A percentile compares a stretch with the other conserved stretches of the same genome.
Conservation (phyloP, 192 early-diverging fungal species). For the Entomortierella lignicola region DNA sequence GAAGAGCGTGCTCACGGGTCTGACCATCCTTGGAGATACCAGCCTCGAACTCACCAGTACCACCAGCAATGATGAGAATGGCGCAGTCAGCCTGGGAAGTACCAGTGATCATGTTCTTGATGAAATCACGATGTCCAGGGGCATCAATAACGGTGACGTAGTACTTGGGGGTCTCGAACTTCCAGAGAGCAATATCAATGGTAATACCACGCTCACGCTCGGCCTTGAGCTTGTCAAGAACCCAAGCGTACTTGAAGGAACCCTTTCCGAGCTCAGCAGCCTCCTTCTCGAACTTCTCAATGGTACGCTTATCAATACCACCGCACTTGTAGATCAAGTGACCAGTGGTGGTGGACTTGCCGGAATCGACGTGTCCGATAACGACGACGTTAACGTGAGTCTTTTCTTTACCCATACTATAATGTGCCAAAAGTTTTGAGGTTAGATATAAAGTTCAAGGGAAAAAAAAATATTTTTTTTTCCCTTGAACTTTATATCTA, state of each 20-base stretch:
- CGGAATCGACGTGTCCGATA: slow-evolving; percentile 99
- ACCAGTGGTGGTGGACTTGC: slow-evolving; percentile 99
- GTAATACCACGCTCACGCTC: slow-evolving; percentile 99
- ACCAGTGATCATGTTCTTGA: slow-evolving; percentile 99
- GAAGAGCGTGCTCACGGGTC: slow-evolving; percentile 99
- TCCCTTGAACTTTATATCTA: not conserved
- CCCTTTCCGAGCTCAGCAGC: slow-evolving; percentile 98
- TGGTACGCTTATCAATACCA: slow-evolving; percentile 99
- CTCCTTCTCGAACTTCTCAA: slow-evolving; percentile 99
- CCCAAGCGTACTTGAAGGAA: slow-evolving; percentile 99
- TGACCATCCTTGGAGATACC: slow-evolving; percentile 99
- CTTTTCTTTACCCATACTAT: slow-evolving; percentile 81
- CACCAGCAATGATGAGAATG: slow-evolving; percentile 94
- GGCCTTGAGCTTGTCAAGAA: slow-evolving; percentile 98
- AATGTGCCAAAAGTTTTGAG: not conserved
- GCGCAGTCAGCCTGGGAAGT: slow-evolving; percentile 98
- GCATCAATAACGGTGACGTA: slow-evolving; percentile 99
- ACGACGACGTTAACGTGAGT: slow-evolving; percentile 94
- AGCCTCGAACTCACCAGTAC: slow-evolving; percentile 91
- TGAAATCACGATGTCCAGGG: slow-evolving; percentile 99
- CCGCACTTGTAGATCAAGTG: slow-evolving; percentile 99
- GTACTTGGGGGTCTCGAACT: slow-evolving; percentile 91
- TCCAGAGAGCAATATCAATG: slow-evolving; percentile 95
- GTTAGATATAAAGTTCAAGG: not conserved
- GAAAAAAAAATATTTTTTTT: no score